Base-by-base conservation (phyloP, 495 filamentous ascomycete species). In the Xylaria acuta region DNA sequence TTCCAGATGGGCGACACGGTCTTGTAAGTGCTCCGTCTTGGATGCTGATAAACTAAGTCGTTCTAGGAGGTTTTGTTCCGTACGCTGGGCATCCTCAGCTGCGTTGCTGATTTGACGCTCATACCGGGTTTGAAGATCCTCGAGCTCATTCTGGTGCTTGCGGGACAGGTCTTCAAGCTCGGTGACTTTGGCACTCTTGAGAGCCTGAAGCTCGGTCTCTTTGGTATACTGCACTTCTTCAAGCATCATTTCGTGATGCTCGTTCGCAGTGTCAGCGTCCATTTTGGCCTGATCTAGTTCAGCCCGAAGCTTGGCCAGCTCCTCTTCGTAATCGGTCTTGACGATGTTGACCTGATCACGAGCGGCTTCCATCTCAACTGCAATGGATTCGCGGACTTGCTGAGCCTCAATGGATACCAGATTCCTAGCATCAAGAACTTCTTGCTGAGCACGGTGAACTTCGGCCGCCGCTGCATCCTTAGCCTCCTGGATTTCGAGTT, bases 311-410 rank as follows among this genome's bases (percentile, higher is more conserved):
- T 89, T 87, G 43, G 85, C 79, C 63, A 93, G 85, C 72, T 96
- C 90, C 40, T 88, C 87, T 74, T 97, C 94, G 14, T 95, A 86
- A 73, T 94, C 89, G 36, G 89, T 89, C 64, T 93, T 90, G 3
- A 94, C 89, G 71, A 91, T 87, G 76, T 97, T 93, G 78, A 94
- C 90, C 77, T 97, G 89, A 75, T 92, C 90, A 75, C 93, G 95
- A 40, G 94, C 91, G 62, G 88, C 86, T 49, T 97, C 92, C 41
- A 97, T 80, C 72, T 98, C 93, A 9, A 88, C 85, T 76, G 97
- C 90, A 86, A 97, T 83, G n/a, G 92, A 87, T 40, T 89, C 87
- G 67, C 92, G 90, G 11, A 90, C 92, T 51, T 93, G 91, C 75
- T 95, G 89, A 66, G 94, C 88, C 76, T 98, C 95, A 16, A 88